Percentiles rank a stretch among this genome's conserved stretches.
Conservation (phyloP, 176 grass and related monocot species). For the Puya raimondii region DNA sequence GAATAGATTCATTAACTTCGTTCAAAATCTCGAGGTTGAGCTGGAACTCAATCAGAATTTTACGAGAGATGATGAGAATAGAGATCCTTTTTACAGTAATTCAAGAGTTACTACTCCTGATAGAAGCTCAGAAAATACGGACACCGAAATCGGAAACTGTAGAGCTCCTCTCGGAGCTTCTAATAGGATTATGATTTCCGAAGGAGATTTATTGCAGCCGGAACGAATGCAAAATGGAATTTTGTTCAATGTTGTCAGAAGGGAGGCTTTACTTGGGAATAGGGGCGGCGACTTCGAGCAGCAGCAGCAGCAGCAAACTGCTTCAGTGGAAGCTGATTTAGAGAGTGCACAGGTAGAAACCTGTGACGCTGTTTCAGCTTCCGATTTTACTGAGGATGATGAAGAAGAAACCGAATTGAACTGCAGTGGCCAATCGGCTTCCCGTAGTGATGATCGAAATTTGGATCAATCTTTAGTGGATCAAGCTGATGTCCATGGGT, state of each 20-base stretch:
- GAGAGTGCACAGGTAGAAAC: slow-evolving; percentile 56
- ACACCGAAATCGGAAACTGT: slow-evolving; percentile 15
- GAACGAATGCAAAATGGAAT: slow-evolving; percentile 84
- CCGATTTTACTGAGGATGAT: slow-evolving; percentile 22
- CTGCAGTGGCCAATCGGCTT: slow-evolving; percentile 9
- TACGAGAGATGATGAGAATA: slow-evolving; percentile 31
- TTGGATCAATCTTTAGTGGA: slow-evolving; percentile 3
- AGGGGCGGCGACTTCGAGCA: slow-evolving; percentile 21
- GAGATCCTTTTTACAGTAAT: slow-evolving; percentile 23
- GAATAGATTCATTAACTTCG: slow-evolving; percentile 77
- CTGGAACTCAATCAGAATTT: slow-evolving; percentile 38
- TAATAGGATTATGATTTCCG: slow-evolving; percentile 59
- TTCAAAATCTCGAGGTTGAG: slow-evolving; percentile 84
- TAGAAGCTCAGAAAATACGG: slow-evolving; percentile 47
- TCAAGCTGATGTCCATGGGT: slow-evolving; percentile 10
- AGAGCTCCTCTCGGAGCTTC: slow-evolving; percentile 32
- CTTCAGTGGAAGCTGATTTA: slow-evolving; percentile 42
- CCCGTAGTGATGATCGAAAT: slow-evolving; percentile 11
- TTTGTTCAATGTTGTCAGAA: slow-evolving; percentile 91
- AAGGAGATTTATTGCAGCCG: slow-evolving; percentile 87
- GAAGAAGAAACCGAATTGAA: slow-evolving; percentile 19
- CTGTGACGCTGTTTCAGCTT: slow-evolving; percentile 43
- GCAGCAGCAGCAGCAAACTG: slow-evolving; percentile 19
- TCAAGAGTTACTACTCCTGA: slow-evolving; percentile 26
- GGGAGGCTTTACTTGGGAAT: slow-evolving; percentile 37